Base-by-base conservation (phyloP, 1,139 yeast species). In the Saccharomyces hybrid region DNA sequence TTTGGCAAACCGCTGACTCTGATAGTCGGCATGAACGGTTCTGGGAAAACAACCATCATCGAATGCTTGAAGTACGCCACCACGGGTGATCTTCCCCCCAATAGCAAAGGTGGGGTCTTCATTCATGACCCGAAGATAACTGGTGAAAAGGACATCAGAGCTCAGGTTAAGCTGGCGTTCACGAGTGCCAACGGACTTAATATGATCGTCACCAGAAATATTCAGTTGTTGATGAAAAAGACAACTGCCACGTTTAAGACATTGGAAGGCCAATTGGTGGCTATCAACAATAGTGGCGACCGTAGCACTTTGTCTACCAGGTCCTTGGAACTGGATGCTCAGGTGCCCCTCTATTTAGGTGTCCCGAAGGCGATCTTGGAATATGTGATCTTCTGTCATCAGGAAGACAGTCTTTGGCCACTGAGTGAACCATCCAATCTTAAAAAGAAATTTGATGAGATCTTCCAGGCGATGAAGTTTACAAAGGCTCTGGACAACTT, bases 381-480 rank as follows among this genome's bases (percentile, higher is more conserved):
- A 62, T 88, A 90, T 69, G 99, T 95, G 49, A 85, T 93, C 2
- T 95, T 95, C 70, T 93, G 99, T 66, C 99, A 95, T 67, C 99
- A 95, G 70, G 99, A 95, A 66, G 99, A 95, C 57, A 86, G 95
- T 65, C 73, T 89, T 46, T 95, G 99, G 99, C 99, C 99, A 1
- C 75, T 95, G 55, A 83, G 93, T 61, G 99, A 95, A 70, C 96
- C 99, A 0, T 78, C 96, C 6, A 80, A 80, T 13, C 77, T 95
- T 66, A 95, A 95, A 72, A 91, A 91, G 71, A 79, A 93, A 57
- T 95, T 95, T 65, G 99, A 95, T 70, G 99, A 93, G 68, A 93
- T 95, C 5, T 95, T 95, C 63, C 98, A 95, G 69, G 97, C 98
- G 0, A 81, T 90, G 61, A 90, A 89, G 69, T 95, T 87, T 64